Base-by-base conservation (phyloP, 2,329 filamentous ascomycete species). In the Neofusicoccum laricinum region DNA sequence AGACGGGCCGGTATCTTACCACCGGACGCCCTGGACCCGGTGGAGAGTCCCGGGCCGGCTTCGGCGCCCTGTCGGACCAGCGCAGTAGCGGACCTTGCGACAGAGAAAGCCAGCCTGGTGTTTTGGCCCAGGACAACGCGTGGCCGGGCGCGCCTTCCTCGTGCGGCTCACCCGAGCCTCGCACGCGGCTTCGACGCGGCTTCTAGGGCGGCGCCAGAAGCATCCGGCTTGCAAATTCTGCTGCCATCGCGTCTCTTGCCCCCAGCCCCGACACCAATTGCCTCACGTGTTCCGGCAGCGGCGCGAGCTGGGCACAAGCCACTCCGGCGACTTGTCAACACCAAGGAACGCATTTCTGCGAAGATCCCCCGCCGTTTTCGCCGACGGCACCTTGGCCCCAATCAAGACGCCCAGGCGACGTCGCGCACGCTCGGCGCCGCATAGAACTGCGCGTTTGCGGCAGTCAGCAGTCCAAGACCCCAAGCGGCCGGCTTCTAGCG, bases 281-380 rank as follows among this genome's bases (percentile, higher is more conserved):
- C 19, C 36, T 58, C 15, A 45, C 15, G 19, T 6, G 43, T 30
- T 4, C 25, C 25, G 25, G 25, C 25, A 30, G 25, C 25, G 34
- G 15, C 21, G 38, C 53, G 1, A 41, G 51, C 36, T 15, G 25
- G 25, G 21, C 14, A 21, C 8, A 8, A 21, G 53, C 53, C 53
- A 58, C 53, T 7, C 14, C 53, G 53, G 38, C 53, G 53, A 43
- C 19, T 43, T 32, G 6, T 36, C 21, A 58, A 36, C 51, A 45
- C 53, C 53, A 58, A 41, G 38, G 53, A 58, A 2, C 15, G 7
- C 32, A 21, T 58, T 58, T 58, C 21, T 58, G 53, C 53, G 53
- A 58, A 43, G 38, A 58, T 30, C 19, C 38, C 19, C 53, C 53
- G 53, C n/a, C 53, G 32, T 58, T 58, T 45, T 58, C 53, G 38